Evolutionary conservation across 208 protist species (phyloP).

Genomic region (Acanthamoeba triangularis): DNA sequence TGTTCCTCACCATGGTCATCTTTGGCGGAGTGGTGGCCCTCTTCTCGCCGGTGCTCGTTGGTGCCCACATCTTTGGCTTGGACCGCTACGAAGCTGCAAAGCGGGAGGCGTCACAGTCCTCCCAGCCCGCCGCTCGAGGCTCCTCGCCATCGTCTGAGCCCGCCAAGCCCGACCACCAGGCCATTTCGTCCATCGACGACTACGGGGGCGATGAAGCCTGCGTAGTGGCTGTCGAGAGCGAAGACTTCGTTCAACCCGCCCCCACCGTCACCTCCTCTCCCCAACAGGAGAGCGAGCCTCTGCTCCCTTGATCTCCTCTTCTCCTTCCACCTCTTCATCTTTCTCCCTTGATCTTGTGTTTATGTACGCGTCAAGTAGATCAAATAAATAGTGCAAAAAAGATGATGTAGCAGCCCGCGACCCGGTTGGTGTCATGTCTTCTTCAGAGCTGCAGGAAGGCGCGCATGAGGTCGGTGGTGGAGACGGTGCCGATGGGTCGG

Average conservation of each 20-base stretch:
- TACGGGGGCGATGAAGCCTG: too few species aligned
- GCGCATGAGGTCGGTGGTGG: conserved; percentile 56
- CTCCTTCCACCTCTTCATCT: too few species aligned
- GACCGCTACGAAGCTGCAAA: background rate
- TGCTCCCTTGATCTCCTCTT: background rate
- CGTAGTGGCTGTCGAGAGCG: background rate
- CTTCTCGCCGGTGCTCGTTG: background rate
- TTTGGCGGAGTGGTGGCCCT: background rate
- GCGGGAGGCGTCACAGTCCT: background rate
- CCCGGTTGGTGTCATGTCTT: too few species aligned
- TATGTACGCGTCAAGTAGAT: background rate
- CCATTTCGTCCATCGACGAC: too few species aligned
- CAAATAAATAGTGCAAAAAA: too few species aligned
- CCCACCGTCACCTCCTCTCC: background rate
- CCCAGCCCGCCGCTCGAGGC: background rate
- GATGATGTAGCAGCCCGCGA: too few species aligned
- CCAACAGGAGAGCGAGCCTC: background rate
- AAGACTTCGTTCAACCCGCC: background rate
- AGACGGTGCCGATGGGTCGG: conserved; percentile 43
- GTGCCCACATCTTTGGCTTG: background rate
- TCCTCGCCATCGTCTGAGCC: too few species aligned
- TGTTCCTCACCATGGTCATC: background rate
- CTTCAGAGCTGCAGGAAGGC: conserved; percentile 57
- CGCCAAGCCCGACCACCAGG: too few species aligned
- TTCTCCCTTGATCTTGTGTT: background rate